phyloP scores from a whole-genome alignment of 116 monocot species.

The Phalaenopsis hybrid region DNA sequence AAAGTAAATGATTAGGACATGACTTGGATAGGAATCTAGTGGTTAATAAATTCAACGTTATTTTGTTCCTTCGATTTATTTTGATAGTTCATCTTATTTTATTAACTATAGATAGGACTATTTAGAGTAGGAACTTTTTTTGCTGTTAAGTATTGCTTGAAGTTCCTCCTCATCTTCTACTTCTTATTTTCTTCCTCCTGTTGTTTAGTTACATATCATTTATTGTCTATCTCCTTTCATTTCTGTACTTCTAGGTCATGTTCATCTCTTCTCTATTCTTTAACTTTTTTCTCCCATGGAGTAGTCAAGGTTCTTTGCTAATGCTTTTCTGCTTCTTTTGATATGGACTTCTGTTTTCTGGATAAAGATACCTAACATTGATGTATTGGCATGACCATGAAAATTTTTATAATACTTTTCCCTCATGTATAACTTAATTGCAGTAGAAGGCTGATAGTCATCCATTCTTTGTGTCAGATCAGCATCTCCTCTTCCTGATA shows the following conservation, averaged over 20 bases:
- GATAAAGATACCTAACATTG: not conserved
- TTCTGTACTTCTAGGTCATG: not conserved
- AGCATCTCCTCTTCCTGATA: slow-evolving; percentile 79
- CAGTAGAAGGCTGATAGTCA: not conserved
- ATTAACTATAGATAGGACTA: no score
- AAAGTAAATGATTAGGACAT: no score
- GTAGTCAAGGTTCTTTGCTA: not conserved
- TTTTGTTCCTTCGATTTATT: no score
- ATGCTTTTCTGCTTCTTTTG: not conserved
- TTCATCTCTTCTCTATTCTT: not conserved
- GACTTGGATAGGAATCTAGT: no score
- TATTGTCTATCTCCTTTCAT: not conserved
- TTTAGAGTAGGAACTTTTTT: no score
- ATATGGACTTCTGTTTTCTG: not conserved
- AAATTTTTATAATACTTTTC: not conserved
- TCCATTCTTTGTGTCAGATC: slow-evolving; percentile 35
- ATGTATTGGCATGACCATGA: not conserved
- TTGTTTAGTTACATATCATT: no score
- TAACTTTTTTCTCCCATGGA: not conserved
- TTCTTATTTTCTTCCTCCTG: no score
- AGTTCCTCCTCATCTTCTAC: no score
- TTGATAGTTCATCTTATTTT: no score
- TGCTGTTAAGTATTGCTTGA: no score
- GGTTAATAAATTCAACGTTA: no score
- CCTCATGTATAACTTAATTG: not conserved